These are phyloP conservation scores for Primulina huaijiensis DNA, from an alignment of 257 asterid genomes.

Conservation along the genomic window DNA sequence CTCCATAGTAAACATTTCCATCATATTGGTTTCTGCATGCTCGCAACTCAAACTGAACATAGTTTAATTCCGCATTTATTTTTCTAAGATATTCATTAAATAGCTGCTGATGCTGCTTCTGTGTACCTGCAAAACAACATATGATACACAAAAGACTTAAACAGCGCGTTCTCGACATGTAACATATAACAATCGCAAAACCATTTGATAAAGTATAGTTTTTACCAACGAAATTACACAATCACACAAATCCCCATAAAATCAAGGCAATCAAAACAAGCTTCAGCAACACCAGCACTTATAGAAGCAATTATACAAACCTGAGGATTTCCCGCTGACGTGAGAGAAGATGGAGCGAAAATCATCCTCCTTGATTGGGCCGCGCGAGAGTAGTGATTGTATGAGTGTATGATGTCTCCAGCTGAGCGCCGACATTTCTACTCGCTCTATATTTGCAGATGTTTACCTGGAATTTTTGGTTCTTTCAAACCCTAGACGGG, in stretches of 20 bases:
- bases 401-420: constrained; percentile 78
- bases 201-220: not conserved
- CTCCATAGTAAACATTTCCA: constrained; percentile 69
- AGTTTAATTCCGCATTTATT: constrained; percentile 63
- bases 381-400: constrained; percentile 73
- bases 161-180: not conserved
- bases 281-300: not conserved
- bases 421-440: constrained; percentile 47
- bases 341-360: constrained; percentile 53
- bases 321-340: constrained; percentile 49
- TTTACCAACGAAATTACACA: not conserved
- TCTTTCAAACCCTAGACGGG: constrained; percentile 6
- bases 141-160: constrained; percentile 1
- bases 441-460: not conserved
- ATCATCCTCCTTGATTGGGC: constrained; percentile 60
- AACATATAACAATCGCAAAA: not conserved
- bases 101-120: constrained; percentile 38
- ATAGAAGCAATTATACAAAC: constrained; percentile 25
- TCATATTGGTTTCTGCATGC: constrained; percentile 76
- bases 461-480: not conserved
- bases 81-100: constrained; percentile 57
- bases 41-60: constrained; percentile 74
- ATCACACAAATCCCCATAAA: not conserved
- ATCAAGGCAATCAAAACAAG: not conserved
- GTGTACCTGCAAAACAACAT: constrained; percentile 37